These are phyloP conservation scores for Fusarium cicatricum DNA, from an alignment of 2,329 filamentous ascomycete genomes.

Conservation along the genomic window DNA sequence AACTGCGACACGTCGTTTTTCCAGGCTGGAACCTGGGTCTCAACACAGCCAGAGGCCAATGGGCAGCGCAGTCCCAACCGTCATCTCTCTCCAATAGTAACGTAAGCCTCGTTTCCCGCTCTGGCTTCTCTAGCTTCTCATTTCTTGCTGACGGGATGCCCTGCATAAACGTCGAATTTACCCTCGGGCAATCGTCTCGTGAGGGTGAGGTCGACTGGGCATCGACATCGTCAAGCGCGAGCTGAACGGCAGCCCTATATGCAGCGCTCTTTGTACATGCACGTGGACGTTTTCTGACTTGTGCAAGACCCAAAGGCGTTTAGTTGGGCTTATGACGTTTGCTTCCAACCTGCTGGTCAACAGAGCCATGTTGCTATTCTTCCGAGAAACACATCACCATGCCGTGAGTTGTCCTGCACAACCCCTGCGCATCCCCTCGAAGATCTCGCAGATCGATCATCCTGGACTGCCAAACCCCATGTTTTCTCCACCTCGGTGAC, in stretches of 20 bases:
- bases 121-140: background rate
- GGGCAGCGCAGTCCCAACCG: slow-evolving; percentile 19
- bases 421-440: too few species aligned
- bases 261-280: slow-evolving; percentile 15
- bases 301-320: background rate
- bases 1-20: slow-evolving; percentile 28
- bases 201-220: slow-evolving; percentile 25
- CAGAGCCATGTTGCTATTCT: too few species aligned
- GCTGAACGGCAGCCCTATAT: slow-evolving; percentile 30
- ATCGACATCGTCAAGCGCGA: slow-evolving; percentile 30
- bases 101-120: slow-evolving; percentile 24
- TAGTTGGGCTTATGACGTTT: slow-evolving; percentile 12
- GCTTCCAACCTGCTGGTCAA: too few species aligned
- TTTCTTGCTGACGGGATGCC: background rate
- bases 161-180: slow-evolving; percentile 24
- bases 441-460: too few species aligned
- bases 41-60: slow-evolving; percentile 9
- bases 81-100: slow-evolving; percentile 21
- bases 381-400: too few species aligned
- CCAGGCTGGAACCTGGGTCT: background rate
- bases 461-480: too few species aligned
- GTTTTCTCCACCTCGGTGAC: too few species aligned
- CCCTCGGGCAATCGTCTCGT: slow-evolving; percentile 5
- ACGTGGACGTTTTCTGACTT: slow-evolving; percentile 16
- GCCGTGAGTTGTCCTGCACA: too few species aligned